These are phyloP conservation scores for Mollisiaceae sp. DNA, from an alignment of 2,329 filamentous ascomycete species.

Conservation along the genomic window DNA sequence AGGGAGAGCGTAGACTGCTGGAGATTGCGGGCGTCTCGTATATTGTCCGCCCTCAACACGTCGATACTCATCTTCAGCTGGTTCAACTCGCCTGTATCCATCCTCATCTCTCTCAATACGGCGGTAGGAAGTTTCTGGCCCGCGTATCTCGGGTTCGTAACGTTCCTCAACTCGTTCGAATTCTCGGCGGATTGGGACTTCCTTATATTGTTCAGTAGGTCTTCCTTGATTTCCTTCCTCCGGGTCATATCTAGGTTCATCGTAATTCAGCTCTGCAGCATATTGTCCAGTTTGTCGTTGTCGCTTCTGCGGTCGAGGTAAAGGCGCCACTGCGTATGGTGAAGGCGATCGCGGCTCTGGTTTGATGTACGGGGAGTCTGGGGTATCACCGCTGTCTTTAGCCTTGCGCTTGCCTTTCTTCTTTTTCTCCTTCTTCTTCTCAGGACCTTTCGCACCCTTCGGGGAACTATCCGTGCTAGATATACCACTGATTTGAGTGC, in stretches of 20 bases:
- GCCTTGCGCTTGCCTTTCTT: slow-evolving; percentile 52
- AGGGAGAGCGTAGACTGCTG: slow-evolving; percentile 35
- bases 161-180: slow-evolving; percentile 36
- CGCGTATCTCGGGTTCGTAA: slow-evolving; percentile 35
- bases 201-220: slow-evolving; percentile 29
- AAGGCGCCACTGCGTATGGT: slow-evolving; percentile 58
- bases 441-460: slow-evolving; percentile 53
- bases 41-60: slow-evolving; percentile 32
- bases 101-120: slow-evolving; percentile 39
- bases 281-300: slow-evolving; percentile 54
- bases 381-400: slow-evolving; percentile 44
- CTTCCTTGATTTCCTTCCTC: slow-evolving; percentile 29
- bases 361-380: slow-evolving; percentile 63
- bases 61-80: slow-evolving; percentile 31
- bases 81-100: slow-evolving; percentile 32
- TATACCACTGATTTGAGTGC: slow-evolving; percentile 50
- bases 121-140: slow-evolving; percentile 35
- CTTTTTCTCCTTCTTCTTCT: slow-evolving; percentile 57
- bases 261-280: slow-evolving; percentile 48
- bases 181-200: slow-evolving; percentile 27
- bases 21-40: slow-evolving; percentile 37
- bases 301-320: slow-evolving; percentile 61
- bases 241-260: slow-evolving; percentile 53
- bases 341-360: slow-evolving; percentile 68
- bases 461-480: slow-evolving; percentile 67